Conservation (phyloP, 345 rosid species). For the Populus ilicifolia region DNA sequence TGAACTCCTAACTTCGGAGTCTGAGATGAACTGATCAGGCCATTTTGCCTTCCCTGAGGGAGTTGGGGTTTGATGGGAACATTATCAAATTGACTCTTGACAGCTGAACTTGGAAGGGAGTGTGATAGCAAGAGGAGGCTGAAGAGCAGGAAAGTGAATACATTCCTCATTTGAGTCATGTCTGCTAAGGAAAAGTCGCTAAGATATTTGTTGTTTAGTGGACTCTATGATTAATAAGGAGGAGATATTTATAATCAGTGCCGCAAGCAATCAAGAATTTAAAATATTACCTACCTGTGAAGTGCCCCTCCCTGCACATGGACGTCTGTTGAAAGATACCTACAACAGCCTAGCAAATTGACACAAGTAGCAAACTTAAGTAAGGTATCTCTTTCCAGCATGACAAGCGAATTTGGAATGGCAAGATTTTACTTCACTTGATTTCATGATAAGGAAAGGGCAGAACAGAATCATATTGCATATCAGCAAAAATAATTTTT, state of each 20-base stretch:
- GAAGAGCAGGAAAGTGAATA: conserved; percentile 4
- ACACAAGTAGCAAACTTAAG: not conserved
- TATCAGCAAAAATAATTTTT: no score
- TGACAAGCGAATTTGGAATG: not conserved
- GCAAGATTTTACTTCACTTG: not conserved
- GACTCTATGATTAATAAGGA: not conserved
- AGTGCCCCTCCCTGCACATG: not conserved
- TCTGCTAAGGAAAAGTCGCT: not conserved
- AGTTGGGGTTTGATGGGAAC: not conserved
- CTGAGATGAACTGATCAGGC: not conserved
- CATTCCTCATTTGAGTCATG: conserved; percentile 4
- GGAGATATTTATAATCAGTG: not conserved
- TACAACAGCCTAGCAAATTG: not conserved
- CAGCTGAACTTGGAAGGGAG: conserved; percentile 16
- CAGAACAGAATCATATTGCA: not conserved
- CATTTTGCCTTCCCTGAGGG: not conserved
- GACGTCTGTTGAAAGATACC: not conserved
- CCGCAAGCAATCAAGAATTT: not conserved
- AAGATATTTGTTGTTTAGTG: not conserved
- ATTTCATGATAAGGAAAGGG: not conserved
- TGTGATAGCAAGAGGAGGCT: conserved; percentile 5
- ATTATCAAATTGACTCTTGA: not conserved
- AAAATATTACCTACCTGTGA: not conserved
- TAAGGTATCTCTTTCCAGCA: not conserved
- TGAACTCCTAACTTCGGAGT: conserved; percentile 7